Conservation (phyloP, 371 early-diverging fungal genomes). For the Mucor indicus region DNA sequence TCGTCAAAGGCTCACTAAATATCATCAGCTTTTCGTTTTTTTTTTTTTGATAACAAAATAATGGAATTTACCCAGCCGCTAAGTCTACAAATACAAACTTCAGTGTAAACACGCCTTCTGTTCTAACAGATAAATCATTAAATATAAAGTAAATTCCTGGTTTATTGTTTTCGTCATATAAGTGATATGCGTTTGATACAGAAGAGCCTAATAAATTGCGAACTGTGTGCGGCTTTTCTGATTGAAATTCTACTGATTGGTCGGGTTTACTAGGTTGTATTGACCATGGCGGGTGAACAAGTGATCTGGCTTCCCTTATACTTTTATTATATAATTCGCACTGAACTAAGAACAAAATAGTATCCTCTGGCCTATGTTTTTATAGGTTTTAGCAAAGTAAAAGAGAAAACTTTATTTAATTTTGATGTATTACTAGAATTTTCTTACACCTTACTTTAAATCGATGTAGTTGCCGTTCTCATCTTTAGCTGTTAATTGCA, state of each 20-base stretch:
- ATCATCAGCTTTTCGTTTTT: background rate
- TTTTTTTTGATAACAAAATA: background rate
- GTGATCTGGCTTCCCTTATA: conserved; percentile 10
- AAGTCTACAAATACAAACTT: conserved; percentile 36
- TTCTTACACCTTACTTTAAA: conserved; percentile 3
- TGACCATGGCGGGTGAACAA: conserved; percentile 17
- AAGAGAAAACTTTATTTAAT: conserved; percentile 2
- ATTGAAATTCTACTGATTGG: background rate
- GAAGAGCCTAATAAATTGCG: conserved; percentile 57
- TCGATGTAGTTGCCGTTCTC: conserved; percentile 11
- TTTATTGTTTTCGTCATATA: conserved; percentile 38
- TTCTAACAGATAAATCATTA: conserved; percentile 58
- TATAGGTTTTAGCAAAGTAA: conserved; percentile 1
- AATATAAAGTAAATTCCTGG: conserved; percentile 55
- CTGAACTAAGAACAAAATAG: conserved; percentile 22
- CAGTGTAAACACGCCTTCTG: conserved; percentile 37
- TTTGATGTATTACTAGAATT: background rate
- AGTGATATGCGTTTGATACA: conserved; percentile 46
- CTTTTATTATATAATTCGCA: conserved; percentile 24
- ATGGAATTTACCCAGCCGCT: conserved; percentile 18
- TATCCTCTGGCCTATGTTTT: conserved; percentile 14
- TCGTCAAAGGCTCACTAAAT: conserved; percentile 33
- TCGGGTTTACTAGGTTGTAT: background rate
- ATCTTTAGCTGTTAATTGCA: conserved; percentile 27
- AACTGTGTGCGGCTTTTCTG: conserved; percentile 25